A percentile compares a stretch with the other conserved stretches of the same genome.
These are phyloP conservation scores for Apostasia shenzhenica DNA, from an alignment of 106 monocot genomes.

Conservation along the genomic window DNA sequence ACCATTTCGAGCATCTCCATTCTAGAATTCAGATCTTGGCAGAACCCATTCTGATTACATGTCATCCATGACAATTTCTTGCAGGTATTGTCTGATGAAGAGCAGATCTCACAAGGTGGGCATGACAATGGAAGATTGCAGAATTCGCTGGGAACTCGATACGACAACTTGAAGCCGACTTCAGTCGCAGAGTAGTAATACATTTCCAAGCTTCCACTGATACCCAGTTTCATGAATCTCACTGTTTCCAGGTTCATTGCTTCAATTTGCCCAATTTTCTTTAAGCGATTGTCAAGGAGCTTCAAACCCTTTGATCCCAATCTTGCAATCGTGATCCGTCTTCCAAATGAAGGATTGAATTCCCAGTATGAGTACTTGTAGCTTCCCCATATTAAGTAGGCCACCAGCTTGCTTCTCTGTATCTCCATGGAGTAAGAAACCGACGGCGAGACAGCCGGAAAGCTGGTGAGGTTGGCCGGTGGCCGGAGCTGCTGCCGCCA, in stretches of 20 bases:
- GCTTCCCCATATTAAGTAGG: constrained; percentile 21
- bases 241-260: not conserved
- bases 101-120: constrained; percentile 13
- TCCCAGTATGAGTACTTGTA: constrained; percentile 52
- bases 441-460: constrained; percentile 6
- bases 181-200: constrained; percentile 20
- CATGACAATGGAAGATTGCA: constrained; percentile 52
- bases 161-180: constrained; percentile 21
- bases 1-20: constrained; percentile 33
- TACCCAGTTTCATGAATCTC: constrained; percentile 22
- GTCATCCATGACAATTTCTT: constrained; percentile 2
- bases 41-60: not conserved
- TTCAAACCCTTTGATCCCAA: constrained; percentile 34
- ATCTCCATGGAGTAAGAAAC: constrained; percentile 39
- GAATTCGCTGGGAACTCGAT: constrained; percentile 10
- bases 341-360: constrained; percentile 2
- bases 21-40: constrained; percentile 1
- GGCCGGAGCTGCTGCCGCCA: constrained; percentile 23
- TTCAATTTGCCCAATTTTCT: constrained; percentile 27
- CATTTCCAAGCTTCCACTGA: constrained; percentile 33
- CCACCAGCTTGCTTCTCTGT: constrained; percentile 8
- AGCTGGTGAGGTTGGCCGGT: constrained; percentile 11
- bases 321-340: constrained; percentile 16
- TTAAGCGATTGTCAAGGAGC: constrained; percentile 14
- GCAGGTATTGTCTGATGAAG: constrained; percentile 14